Evolutionary conservation across 306 rosid species (phyloP), one percentile per base, ranked within the genome.

Genomic region (Rosa lucieae): DNA sequence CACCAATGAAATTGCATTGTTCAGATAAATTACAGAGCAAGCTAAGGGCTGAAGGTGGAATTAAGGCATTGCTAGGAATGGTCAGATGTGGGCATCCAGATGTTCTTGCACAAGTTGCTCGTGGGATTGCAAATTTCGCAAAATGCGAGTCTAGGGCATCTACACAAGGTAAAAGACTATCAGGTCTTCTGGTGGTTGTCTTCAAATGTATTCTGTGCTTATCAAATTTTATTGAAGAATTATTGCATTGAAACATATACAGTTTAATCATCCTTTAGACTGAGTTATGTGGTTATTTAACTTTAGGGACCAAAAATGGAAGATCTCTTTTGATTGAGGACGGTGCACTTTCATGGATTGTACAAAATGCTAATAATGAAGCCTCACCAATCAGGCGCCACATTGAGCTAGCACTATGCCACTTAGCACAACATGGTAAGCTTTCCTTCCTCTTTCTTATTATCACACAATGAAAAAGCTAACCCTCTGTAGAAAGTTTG

Each of bases 81-180:
- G 91, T 96, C 85, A 88, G 98, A 86, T 89, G 98, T 82, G 89
- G 86, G 59, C 99, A 96, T 88, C 94, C 97, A 56, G 99, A 96
- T 84, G 99, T 96, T 62, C 97, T 93, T 77, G 99, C 99, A 32
- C 99, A 96, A 86, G 97, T 93, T 84, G 98, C 99, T 75, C 97
- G 99, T 52, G 99, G 99, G 84, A 91, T 96, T 78, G 99, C 99
- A 1, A 93, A 96, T 84, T 96, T 88, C 14, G 98, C 99, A 0
- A 96, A 96, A 84, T 96, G 99, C 42, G 99, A 96, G 81, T 96
- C 98, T 47, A 91, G 98, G 85, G 96, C 97, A 26, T 91, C 97
- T 61, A 89, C 88, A 56, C 98, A 91, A 90, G 99, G 99, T 93
- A 88, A 86, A 48, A 46, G 72, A 10, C 39, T 39, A 52, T 9